Evolutionary conservation across 305 asterid species (phyloP), one percentile per base, ranked within the genome.

Genomic region (Plantago coronopus): DNA sequence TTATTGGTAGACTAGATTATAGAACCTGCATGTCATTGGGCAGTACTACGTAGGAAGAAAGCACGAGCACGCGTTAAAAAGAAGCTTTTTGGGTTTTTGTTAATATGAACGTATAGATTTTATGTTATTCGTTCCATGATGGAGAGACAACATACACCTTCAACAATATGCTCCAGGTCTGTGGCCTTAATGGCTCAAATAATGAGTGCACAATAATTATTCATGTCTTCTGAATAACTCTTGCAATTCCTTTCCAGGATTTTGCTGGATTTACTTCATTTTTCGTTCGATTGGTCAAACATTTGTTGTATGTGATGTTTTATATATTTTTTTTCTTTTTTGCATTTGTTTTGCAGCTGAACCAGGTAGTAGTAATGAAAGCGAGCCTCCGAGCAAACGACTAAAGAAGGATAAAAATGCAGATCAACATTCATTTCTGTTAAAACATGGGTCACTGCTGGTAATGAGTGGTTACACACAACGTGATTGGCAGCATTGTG

Each of bases 381-480:
- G 69, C 60, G 88, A 68, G 47, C 89, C 85, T 46, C 83, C 89
- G 16, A 73, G 72, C 69, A 89, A 89, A 78, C 75, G 80, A 69
- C 45, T 59, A 46, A 89, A 83, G 82, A 82, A 69, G 72, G 53
- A 37, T 37, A 68, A 34, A 49, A 62, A 53, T 48, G 38, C 75
- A n/a, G 83, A 79, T 59, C 96, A 81, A 54, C 87, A 83, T 61
- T n/a, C 72, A 0, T 89, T 87, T 62, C 54, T 74, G 10, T 57
- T 93, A 55, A 93, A 93, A 73, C 97, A 93, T 54, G 99, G 97
- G 11, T 87, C 97, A 0, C 79, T 93, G 57, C 79, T 93, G 78
- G 87, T 93, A 57, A 93, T 89, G 99, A 81, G 82, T 70, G 96
- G 97, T 70, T 74, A 82, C 73, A 83, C 94, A 19, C 99, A 93